Percentiles rank a stretch among this genome's conserved stretches.
Conservation (phyloP, 2,329 filamentous ascomycete genomes). For the Exophiala calicioides region DNA sequence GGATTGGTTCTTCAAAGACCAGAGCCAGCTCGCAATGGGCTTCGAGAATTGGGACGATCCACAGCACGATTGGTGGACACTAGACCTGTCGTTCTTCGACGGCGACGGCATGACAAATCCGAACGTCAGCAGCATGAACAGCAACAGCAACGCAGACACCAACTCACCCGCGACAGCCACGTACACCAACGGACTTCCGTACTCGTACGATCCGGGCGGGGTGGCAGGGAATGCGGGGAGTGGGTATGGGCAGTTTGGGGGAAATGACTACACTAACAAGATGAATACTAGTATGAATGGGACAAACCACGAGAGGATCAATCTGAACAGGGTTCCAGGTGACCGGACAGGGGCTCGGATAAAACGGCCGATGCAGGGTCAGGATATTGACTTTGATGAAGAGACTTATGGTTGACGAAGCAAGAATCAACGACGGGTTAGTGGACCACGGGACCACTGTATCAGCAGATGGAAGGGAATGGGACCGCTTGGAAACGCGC, state of each 20-base stretch:
- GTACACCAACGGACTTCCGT: too few species aligned
- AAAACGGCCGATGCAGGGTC: background rate
- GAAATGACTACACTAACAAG: background rate
- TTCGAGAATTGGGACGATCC: slow-evolving; percentile 60
- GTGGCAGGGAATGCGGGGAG: background rate
- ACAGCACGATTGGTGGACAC: slow-evolving; percentile 24
- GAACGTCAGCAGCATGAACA: background rate
- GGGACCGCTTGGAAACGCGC: too few species aligned
- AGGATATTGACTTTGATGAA: slow-evolving; percentile 14
- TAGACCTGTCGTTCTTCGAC: slow-evolving; percentile 26
- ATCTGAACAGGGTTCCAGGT: background rate
- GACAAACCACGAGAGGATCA: background rate
- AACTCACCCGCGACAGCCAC: slow-evolving; percentile 21
- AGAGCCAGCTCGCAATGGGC: slow-evolving; percentile 60
- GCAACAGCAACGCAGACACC: slow-evolving; percentile 11
- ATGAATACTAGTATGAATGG: background rate
- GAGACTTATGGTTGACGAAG: slow-evolving; percentile 18
- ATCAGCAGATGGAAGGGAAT: background rate
- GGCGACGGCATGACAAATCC: slow-evolving; percentile 7
- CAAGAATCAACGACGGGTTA: background rate
- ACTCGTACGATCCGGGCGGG: slow-evolving; percentile 6
- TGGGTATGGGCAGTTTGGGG: background rate
- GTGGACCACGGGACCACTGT: background rate
- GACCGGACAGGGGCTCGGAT: background rate
- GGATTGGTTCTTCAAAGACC: slow-evolving; percentile 66